Base-by-base conservation (phyloP, 306 rosid genomes). In the Pyrus bretschneideri region DNA sequence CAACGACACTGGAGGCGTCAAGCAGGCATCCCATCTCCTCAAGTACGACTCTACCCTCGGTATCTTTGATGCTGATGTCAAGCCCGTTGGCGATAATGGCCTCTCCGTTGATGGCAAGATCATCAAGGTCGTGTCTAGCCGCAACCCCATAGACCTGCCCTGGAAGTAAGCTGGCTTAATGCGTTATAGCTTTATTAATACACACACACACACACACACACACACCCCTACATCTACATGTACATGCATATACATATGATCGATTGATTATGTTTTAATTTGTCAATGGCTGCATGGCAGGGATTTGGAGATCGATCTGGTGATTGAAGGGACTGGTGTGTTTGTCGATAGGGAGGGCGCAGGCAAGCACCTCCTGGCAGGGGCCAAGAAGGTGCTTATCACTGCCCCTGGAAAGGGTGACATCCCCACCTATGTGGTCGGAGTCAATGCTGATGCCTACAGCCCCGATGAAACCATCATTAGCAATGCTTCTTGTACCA, bases 401-500 rank as follows among this genome's bases (percentile, higher is more conserved):
- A 95, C 99, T 21, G 99, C 99, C 46, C 99, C 99, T 3, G 99
- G 99, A 31, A 95, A 95, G 77, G 99, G 99, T 23, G 99, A 95
- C 80, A 95, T 95, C 68, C 99, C 99, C 4, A 95, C 99, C 74
- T 95, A 95, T 29, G 99, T 92, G 19, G 93, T 95, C 22, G 99
- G 99, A 52, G 99, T 95, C 73, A 95, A 95, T 67, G 99, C 91
- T 9, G 92, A 86, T 27, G 86, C 74, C 54, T 95, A 95, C 90
- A 87, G 4, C 67, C 92, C 62, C 3, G 88, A 80, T 6, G 99
- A 95, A 23, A 63, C 87, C 72, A 92, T 95, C 85, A 95, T 95
- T 83, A 95, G 98, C 91, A 95, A 95, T 77, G 98, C 98, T 69
- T 95, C 98, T 84, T 95, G 98, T 90, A 95, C 98, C 83, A 95